Conservation (phyloP, 1,139 yeast species). For the Citeromyces hawaiiensis region DNA sequence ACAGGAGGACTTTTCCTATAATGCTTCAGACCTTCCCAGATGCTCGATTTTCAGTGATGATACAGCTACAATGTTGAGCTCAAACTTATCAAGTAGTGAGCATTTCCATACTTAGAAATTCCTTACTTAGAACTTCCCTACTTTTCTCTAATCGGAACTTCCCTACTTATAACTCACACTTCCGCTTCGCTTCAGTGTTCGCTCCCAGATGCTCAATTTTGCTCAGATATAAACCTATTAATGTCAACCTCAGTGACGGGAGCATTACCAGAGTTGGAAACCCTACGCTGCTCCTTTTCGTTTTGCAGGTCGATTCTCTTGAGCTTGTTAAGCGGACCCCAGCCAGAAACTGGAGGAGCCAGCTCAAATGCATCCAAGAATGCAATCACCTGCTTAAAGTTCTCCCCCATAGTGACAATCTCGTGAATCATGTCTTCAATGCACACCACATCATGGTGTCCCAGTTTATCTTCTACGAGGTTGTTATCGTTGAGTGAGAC, state of each 20-base stretch:
- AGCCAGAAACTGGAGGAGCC: constrained; percentile 59
- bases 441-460: constrained; percentile 60
- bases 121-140: too few species aligned
- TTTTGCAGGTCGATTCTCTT: constrained; percentile 31
- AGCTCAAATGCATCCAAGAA: constrained; percentile 62
- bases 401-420: constrained; percentile 45
- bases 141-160: too few species aligned
- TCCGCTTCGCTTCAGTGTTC: too few species aligned
- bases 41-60: too few species aligned
- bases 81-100: too few species aligned
- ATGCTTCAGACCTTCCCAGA: too few species aligned
- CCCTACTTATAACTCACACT: too few species aligned
- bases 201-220: constrained; percentile 25
- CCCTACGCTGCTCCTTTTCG: constrained; percentile 25
- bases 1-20: too few species aligned
- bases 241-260: constrained; percentile 58
- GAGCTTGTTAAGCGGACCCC: constrained; percentile 48
- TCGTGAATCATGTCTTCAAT: constrained; percentile 71
- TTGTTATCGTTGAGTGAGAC: constrained; percentile 57
- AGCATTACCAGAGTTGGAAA: constrained; percentile 51
- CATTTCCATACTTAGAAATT: too few species aligned
- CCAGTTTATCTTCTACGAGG: constrained; percentile 59
- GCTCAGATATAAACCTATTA: constrained; percentile 49
- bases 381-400: constrained; percentile 41
- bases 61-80: too few species aligned